A percentile compares a stretch with the other conserved stretches of the same genome.
These are phyloP conservation scores for Chrysoporthe austroafricana DNA, from an alignment of 2,329 filamentous ascomycete genomes.

Conservation along the genomic window DNA sequence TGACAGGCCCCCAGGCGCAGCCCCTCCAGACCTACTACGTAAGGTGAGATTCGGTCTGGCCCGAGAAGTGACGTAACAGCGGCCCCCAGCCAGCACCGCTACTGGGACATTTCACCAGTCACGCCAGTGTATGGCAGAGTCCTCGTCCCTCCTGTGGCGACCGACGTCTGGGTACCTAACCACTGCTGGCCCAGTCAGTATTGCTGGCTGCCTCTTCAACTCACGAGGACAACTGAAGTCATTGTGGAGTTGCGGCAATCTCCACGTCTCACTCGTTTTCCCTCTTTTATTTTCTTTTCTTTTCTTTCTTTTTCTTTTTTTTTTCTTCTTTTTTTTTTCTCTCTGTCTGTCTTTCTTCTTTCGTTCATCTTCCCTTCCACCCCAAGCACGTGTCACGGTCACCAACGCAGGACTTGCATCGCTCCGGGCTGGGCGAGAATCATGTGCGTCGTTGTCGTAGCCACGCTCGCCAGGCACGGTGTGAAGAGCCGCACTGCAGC, in stretches of 20 bases:
- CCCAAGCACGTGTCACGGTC: too few species aligned
- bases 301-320: too few species aligned
- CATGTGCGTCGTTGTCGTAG: too few species aligned
- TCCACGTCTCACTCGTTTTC: not conserved
- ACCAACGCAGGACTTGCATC: too few species aligned
- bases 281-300: too few species aligned
- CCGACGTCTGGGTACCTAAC: too few species aligned
- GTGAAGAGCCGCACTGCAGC: constrained; percentile 3
- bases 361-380: too few species aligned
- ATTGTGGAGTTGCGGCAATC: not conserved
- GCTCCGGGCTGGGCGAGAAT: too few species aligned
- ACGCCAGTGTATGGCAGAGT: too few species aligned
- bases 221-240: not conserved
- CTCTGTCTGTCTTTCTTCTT: too few species aligned
- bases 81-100: not conserved
- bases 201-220: not conserved
- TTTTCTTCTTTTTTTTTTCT: too few species aligned
- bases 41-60: constrained; percentile 5
- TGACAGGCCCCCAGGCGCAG: not conserved
- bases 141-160: not conserved
- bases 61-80: constrained; percentile 19
- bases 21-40: not conserved
- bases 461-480: not conserved
- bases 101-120: not conserved
- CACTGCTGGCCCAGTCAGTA: not conserved